Conservation (phyloP, 495 filamentous ascomycete species). For the Staphylotrichum longicolle region DNA sequence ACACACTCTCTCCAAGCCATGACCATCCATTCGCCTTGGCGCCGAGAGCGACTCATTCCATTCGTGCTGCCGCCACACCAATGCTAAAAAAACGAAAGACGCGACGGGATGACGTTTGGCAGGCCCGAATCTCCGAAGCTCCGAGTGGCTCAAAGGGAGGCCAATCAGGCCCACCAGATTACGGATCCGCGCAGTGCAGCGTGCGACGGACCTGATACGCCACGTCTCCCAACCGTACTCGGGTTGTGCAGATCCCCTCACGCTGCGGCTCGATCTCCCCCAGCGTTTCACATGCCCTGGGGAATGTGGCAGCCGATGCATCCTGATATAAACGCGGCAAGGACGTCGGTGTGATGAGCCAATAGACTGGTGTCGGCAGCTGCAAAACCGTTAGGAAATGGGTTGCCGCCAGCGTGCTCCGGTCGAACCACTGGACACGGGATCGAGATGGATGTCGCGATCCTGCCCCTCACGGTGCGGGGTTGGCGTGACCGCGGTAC, state of each 20-base stretch:
- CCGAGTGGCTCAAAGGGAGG: constrained; percentile 1
- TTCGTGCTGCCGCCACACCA: no score
- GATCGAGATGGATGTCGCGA: constrained; percentile 12
- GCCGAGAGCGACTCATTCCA: background rate
- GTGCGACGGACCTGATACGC: constrained; percentile 7
- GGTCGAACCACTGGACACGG: constrained; percentile 6
- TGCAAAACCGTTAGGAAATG: background rate
- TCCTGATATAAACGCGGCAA: background rate
- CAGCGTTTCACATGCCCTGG: background rate
- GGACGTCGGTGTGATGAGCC: background rate
- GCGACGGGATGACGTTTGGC: background rate
- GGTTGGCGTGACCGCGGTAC: constrained; percentile 12
- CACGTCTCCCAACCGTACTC: constrained; percentile 1
- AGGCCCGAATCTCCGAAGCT: constrained; percentile 15
- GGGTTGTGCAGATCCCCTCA: background rate
- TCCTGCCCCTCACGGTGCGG: constrained; percentile 18
- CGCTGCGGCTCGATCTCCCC: background rate
- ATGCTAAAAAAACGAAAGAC: background rate
- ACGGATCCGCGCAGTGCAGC: constrained; percentile 9
- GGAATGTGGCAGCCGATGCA: background rate
- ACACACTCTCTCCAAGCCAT: background rate
- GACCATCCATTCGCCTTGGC: background rate
- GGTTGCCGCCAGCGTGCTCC: background rate
- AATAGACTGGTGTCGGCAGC: background rate
- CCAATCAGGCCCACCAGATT: constrained; percentile 12